Base-by-base conservation (phyloP, 352 stramenopile species). In the Chrysophaeum taylorii region DNA sequence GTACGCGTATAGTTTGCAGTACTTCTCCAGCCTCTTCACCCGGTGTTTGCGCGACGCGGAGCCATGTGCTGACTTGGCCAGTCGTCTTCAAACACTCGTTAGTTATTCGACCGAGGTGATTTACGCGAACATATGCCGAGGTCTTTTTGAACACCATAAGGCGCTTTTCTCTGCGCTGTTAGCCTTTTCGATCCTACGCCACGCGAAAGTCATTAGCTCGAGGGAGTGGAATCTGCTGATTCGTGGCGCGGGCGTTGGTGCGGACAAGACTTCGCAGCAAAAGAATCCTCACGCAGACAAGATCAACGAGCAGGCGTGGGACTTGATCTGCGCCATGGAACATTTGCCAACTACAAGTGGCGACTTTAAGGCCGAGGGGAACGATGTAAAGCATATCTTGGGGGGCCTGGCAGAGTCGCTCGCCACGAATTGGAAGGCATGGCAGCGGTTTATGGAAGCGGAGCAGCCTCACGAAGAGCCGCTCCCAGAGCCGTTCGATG, bases 1-100 rank as follows among this genome's bases (percentile, higher is more conserved):
- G 92, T 98, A 98, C 78, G 90, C 97, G 75, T 97, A 97, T 72
- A 95, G 87, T 9, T 78, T 98, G 21, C 92, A 97, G 48, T 85
- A 89, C 0, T 98, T 97, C 72, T 84, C 95, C 18, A 86, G 87
- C 29, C 75, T 98, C 31, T 98, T 98, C 77, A 89, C 96, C 48
- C 81, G 92, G 38, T 96, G 87, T 25, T 96, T 98, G 57, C 76
- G 92, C 18, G 90, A 57, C 64, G 9, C 43, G 25, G 71, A 80
- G 37, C 42, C 66, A 41, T 23, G 39, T 18, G 27, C 60, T 12
- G 78, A 70, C 0, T 77, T 96, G 2, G 71, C 76, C 0, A 75
- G 74, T 45, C 82, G 91, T 0, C 70, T 97, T 0, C 57, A 78
- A 27, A 90, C 82, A 39, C 81, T 97, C n/a, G 89, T 94, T 33